Percentiles rank a stretch among this genome's conserved stretches.
phyloP scores from a whole-genome alignment of 805 yeast genomes.

The Monosporozyma siamensis region DNA sequence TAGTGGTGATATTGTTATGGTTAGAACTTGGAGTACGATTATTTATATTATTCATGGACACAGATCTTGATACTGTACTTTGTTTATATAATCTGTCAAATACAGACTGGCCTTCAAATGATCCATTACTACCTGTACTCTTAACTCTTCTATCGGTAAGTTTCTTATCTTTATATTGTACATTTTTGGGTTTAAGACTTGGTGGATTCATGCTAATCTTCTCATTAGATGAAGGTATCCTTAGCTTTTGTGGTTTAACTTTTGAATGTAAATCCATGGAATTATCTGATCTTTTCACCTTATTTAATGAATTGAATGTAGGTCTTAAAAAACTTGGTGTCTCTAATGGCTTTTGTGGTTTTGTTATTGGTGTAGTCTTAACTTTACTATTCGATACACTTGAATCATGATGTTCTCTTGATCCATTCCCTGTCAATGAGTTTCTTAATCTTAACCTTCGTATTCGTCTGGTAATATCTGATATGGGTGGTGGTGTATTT shows the following conservation, averaged over 20 bases:
- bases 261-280: neutral
- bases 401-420: neutral
- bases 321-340: slow-evolving; percentile 22
- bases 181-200: neutral
- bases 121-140: neutral
- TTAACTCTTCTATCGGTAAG: neutral
- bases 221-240: neutral
- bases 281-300: slow-evolving; percentile 4
- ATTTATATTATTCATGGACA: slow-evolving; percentile 14
- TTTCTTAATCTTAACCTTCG: slow-evolving; percentile 18
- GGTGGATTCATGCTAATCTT: neutral
- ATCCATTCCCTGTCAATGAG: slow-evolving; percentile 4
- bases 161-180: neutral
- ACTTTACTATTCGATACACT: slow-evolving; percentile 2
- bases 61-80: slow-evolving; percentile 16
- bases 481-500: slow-evolving; percentile 10
- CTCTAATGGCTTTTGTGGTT: slow-evolving; percentile 11
- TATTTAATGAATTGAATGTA: slow-evolving; percentile 19
- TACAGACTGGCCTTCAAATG: slow-evolving; percentile 10
- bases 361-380: slow-evolving; percentile 15
- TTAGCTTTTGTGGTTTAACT: neutral
- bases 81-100: slow-evolving; percentile 22
- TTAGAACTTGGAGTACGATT: neutral
- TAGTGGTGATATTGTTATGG: neutral
- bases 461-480: slow-evolving; percentile 23